Evolutionary conservation across 2,329 filamentous ascomycete species (phyloP).

Genomic region (Zarea fungicola): DNA sequence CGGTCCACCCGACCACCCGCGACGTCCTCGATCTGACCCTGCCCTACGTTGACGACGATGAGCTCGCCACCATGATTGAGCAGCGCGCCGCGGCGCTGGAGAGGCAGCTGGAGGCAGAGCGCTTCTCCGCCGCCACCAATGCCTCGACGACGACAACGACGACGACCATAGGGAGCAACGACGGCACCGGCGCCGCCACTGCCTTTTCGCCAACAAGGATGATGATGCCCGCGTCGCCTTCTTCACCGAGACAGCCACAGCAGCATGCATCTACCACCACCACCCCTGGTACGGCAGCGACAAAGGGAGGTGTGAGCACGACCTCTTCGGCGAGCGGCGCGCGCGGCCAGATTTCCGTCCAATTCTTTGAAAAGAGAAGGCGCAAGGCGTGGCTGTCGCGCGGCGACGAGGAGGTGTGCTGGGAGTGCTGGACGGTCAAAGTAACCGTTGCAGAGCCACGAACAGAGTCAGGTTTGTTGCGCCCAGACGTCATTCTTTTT

Average conservation of each 20-base stretch:
- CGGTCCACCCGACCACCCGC: constrained; percentile 73
- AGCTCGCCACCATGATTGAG: constrained; percentile 91
- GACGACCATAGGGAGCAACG: too few relatives aligned
- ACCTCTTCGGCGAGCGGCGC: constrained; percentile 35
- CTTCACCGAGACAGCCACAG: too few relatives aligned
- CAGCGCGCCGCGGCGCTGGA: constrained; percentile 75
- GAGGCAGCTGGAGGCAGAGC: constrained; percentile 64
- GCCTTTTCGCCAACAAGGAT: too few relatives aligned
- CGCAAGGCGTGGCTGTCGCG: constrained; percentile 74
- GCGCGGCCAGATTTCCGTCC: constrained; percentile 75
- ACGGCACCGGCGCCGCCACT: too few relatives aligned
- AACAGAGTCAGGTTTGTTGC: constrained; percentile 76
- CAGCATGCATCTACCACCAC: not conserved
- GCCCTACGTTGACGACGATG: constrained; percentile 81
- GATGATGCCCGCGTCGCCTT: too few relatives aligned
- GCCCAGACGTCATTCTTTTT: too few relatives aligned
- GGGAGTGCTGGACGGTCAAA: constrained; percentile 93
- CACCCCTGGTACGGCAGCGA: too few relatives aligned
- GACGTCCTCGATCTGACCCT: constrained; percentile 89
- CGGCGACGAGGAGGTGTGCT: constrained; percentile 89
- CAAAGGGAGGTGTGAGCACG: constrained; percentile 17
- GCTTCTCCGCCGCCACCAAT: constrained; percentile 31
- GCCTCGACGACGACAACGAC: constrained; percentile 22
- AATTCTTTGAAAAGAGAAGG: constrained; percentile 92
- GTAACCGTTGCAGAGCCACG: constrained; percentile 87